Evolutionary conservation across 495 filamentous ascomycete genomes (phyloP).

Genomic region (Trichoderma orchidacearum): DNA sequence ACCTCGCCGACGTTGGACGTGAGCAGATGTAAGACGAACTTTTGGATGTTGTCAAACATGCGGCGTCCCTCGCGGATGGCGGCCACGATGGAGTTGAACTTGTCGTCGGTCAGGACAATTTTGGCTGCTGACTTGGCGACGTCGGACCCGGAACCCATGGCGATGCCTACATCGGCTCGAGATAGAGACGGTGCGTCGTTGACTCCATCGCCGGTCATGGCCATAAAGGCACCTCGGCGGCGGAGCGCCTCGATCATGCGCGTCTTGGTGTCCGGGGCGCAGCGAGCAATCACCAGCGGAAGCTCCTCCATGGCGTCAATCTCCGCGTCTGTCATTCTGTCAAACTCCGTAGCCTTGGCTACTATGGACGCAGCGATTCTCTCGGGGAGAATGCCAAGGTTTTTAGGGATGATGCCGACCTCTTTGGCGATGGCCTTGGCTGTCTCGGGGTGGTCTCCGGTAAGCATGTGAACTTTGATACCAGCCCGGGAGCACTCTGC

Average conservation of each 20-base stretch:
- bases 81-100: slow-evolving; percentile 68
- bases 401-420: slow-evolving; percentile 57
- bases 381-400: slow-evolving; percentile 37
- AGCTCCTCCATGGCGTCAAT: slow-evolving; percentile 44
- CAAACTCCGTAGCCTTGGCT: slow-evolving; percentile 51
- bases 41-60: slow-evolving; percentile 73
- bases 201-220: slow-evolving; percentile 67
- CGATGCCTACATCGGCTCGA: slow-evolving; percentile 70
- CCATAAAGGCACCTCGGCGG: slow-evolving; percentile 43
- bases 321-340: slow-evolving; percentile 42
- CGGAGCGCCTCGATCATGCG: slow-evolving; percentile 57
- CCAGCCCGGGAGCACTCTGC: slow-evolving; percentile 53
- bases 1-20: slow-evolving; percentile 66
- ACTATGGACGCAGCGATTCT: slow-evolving; percentile 40
- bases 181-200: slow-evolving; percentile 75
- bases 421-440: slow-evolving; percentile 63
- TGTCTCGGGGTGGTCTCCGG: slow-evolving; percentile 64
- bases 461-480: slow-evolving; percentile 71
- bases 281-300: slow-evolving; percentile 52
- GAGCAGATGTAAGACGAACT: slow-evolving; percentile 65
- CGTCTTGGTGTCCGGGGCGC: slow-evolving; percentile 52
- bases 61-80: slow-evolving; percentile 60
- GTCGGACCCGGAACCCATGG: slow-evolving; percentile 77
- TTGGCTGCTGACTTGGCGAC: slow-evolving; percentile 85
- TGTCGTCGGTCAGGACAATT: slow-evolving; percentile 80